phyloP scores from a whole-genome alignment of 179 eudicot species.

The Amaranthus tricolor region DNA sequence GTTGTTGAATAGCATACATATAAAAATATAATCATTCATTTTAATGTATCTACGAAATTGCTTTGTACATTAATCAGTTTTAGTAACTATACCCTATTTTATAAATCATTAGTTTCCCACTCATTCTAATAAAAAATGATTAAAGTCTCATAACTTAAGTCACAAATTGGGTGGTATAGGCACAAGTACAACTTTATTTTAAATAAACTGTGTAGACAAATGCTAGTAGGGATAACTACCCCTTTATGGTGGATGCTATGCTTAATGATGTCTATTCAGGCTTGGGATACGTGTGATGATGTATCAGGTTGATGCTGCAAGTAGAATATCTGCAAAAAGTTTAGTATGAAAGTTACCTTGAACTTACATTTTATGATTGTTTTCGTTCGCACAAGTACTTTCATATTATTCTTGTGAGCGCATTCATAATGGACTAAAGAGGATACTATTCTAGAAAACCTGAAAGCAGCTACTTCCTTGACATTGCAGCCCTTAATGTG shows the following conservation, averaged over 20 bases:
- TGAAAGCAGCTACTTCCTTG: conserved; percentile 26
- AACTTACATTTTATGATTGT: conserved; percentile 29
- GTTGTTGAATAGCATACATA: too few relatives aligned
- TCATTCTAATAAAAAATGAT: too few relatives aligned
- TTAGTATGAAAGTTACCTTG: conserved; percentile 26
- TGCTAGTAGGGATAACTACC: conserved; percentile 21
- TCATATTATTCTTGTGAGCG: conserved; percentile 22
- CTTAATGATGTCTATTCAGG: conserved; percentile 27
- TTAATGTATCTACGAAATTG: too few relatives aligned
- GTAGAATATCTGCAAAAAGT: conserved; percentile 36
- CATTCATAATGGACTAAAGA: conserved; percentile 26
- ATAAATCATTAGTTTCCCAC: too few relatives aligned
- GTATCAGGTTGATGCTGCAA: conserved; percentile 38
- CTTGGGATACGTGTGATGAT: conserved; percentile 32
- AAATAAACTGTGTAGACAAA: conserved; percentile 22
- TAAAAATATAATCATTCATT: too few relatives aligned
- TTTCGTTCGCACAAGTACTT: conserved; percentile 23
- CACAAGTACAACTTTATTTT: conserved; percentile 1
- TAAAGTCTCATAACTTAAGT: neutral
- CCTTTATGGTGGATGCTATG: conserved; percentile 27
- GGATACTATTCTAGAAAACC: conserved; percentile 27
- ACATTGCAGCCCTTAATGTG: conserved; percentile 24
- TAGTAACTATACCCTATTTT: too few relatives aligned
- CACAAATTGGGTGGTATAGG: neutral
- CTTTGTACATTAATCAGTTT: too few relatives aligned